Conservation (phyloP, 768 basidiomycete genomes). For the Pulveroboletus sp. region DNA sequence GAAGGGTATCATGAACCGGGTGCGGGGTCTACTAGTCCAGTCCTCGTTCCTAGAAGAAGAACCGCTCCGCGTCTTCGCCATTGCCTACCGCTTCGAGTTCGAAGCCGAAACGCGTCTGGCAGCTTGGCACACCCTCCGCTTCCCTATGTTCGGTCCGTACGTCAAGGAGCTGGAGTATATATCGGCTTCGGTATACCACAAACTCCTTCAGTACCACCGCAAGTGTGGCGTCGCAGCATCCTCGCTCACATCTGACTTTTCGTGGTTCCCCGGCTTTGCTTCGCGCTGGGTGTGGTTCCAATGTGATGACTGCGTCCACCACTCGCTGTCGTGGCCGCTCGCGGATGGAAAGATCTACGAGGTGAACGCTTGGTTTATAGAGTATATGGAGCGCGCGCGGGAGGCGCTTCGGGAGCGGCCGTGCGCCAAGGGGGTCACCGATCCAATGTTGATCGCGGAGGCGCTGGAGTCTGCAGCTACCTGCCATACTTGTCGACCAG, state of each 20-base stretch:
- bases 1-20: constrained; percentile 27
- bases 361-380: constrained; percentile 33
- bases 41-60: constrained; percentile 26
- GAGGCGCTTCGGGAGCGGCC: constrained; percentile 29
- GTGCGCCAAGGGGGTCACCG: constrained; percentile 27
- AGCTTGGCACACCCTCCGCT: constrained; percentile 32
- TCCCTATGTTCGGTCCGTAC: constrained; percentile 33
- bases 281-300: constrained; percentile 38
- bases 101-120: constrained; percentile 32
- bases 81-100: constrained; percentile 35
- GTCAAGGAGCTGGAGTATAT: constrained; percentile 36
- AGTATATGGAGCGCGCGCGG: constrained; percentile 32
- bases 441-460: constrained; percentile 29
- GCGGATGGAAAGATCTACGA: constrained; percentile 34
- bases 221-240: constrained; percentile 29
- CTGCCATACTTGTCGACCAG: constrained; percentile 29
- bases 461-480: constrained; percentile 25
- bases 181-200: constrained; percentile 33
- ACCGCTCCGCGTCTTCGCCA: constrained; percentile 36
- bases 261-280: constrained; percentile 34
- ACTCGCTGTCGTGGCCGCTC: constrained; percentile 31
- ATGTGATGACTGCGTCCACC: constrained; percentile 34
- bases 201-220: constrained; percentile 34
- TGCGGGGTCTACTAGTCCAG: constrained; percentile 26
- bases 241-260: constrained; percentile 32